A percentile compares a stretch with the other conserved stretches of the same genome.
Evolutionary conservation across 2,329 filamentous ascomycete species (phyloP).

Genomic region (Coniella vitis): DNA sequence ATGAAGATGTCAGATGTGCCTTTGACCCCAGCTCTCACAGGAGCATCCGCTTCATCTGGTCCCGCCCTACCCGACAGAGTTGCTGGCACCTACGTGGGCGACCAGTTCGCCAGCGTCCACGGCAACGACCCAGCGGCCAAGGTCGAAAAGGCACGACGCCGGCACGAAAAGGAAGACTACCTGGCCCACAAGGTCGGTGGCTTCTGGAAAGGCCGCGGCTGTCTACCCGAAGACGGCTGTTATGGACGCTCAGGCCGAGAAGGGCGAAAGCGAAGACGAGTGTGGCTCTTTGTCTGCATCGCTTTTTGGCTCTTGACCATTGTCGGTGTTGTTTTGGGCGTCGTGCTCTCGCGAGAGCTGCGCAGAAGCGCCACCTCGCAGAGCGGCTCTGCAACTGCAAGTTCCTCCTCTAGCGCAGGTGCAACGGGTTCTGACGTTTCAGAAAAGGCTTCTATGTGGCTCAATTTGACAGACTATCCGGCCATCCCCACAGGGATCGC

Average conservation of each 20-base stretch:
- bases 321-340: conserved; percentile 50
- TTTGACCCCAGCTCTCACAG: conserved; percentile 34
- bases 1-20: conserved; percentile 54
- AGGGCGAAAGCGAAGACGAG: conserved; percentile 54
- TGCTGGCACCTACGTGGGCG: conserved; percentile 38
- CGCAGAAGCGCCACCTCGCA: neutral
- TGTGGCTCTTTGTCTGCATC: conserved; percentile 47
- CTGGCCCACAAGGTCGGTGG: conserved; percentile 50
- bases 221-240: conserved; percentile 56
- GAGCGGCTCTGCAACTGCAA: conserved; percentile 17
- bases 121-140: conserved; percentile 33
- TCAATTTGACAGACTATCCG: conserved; percentile 81
- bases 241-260: conserved; percentile 58
- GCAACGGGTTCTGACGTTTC: conserved; percentile 2
- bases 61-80: conserved; percentile 33
- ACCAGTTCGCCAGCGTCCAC: conserved; percentile 34
- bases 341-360: conserved; percentile 22
- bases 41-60: conserved; percentile 6
- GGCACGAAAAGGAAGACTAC: conserved; percentile 60
- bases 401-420: conserved; percentile 1
- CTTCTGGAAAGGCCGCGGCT: conserved; percentile 60
- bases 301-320: conserved; percentile 48
- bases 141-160: conserved; percentile 45
- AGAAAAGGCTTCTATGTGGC: conserved; percentile 45
- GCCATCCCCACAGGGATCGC: conserved; percentile 79